Evolutionary conservation across 169 alveolate genomes (phyloP), one percentile per base, ranked within the genome.

Genomic region (Neospora caninum): DNA sequence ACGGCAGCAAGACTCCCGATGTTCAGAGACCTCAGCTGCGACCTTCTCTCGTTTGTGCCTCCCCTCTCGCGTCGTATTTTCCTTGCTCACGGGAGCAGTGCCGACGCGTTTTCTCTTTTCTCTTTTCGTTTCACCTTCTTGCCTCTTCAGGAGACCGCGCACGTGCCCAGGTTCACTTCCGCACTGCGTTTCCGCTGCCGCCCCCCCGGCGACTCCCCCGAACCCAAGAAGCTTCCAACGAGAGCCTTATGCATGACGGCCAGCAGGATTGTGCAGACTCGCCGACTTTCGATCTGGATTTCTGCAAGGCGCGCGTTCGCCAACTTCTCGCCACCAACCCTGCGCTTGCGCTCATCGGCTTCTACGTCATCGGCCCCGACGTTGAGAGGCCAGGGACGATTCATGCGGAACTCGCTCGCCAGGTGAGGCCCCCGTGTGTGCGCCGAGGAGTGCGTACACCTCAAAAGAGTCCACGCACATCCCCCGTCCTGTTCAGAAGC

Each of bases 351-450:
- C 89, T 82, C 41, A 10, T 43, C 31, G 89, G 67, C 36, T 49
- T 82, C 67, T 82, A 82, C 64, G 89, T 82, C 54, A 67, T 82
- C 18, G 0, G 43, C n/a, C 0, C 89, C 64, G 64, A 82, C 36
- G 89, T 42, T 4, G 36, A 27, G 39, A 6, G 39, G 18, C 89
- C 89, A 0, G 16, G 36, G 10, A 34, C 38, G 9, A 64, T 82
- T 0, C 89, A 82, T 31, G 89, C 89, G 4, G 38, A 31, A 25
- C 89, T 82, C 64, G 54, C 25, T 27, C 34, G 16, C 36, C 89
- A 82, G 89, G 89, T 82, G 16, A 73, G 45, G 27, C 43, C n/a
- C 58, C 10, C 80, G 29, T n/a, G 31, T 25, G 29, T 25, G 29
- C 80, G 6, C 41, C 29, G 38, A 7, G 31, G 31, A 4, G 31